Evolutionary conservation across 2,329 filamentous ascomycete species (phyloP), one percentile per base, ranked within the genome.

Genomic region (Clonostachys rhizophaga): DNA sequence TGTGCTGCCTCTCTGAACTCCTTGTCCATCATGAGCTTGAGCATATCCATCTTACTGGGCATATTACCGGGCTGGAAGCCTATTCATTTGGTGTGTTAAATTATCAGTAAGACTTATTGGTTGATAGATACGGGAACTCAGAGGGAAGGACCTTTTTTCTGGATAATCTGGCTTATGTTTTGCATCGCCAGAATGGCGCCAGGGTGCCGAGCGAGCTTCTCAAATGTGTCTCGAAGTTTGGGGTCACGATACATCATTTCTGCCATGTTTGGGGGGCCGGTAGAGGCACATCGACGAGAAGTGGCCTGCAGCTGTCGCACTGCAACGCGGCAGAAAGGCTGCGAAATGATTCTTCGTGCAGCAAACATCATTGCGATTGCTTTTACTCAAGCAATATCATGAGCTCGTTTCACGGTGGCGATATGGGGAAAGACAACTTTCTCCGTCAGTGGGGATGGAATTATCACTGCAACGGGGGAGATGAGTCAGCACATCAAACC

Each of bases 1-100:
- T 54, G 48, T 12, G 55, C 49, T 3, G 54, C 55, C 5, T 57
- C 54, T 8, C 55, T 45, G 30, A 57, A 57, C 9, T 58, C 54
- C 17, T 48, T 51, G 5, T 57, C 55, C 54, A 55, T 55, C 50
- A 57, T 50, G 12, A 57, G 51, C 24, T 55, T 56, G 36, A 56
- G 42, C 11, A 57, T 36, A 5, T 55, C 55, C 53, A 57, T 52
- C 49, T 52, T 54, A n/a, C 50, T 54, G 2, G 55, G 55, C 11
- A 52, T 51, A 17, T 50, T 46, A 34, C 42, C 45, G 16, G 52
- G 35, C 11, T 54, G 52, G n/a, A 57, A 47, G 12, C 55, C 55
- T 57, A 5, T 8, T 39, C 4, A 39, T n/a, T 39, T 5, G n/a
- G 3, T 18, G 9, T 18, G 36, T n/a, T 11, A n/a, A 6, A 39